Evolutionary conservation across 495 filamentous ascomycete species (phyloP).

Genomic region (Pyronema domesticum): DNA sequence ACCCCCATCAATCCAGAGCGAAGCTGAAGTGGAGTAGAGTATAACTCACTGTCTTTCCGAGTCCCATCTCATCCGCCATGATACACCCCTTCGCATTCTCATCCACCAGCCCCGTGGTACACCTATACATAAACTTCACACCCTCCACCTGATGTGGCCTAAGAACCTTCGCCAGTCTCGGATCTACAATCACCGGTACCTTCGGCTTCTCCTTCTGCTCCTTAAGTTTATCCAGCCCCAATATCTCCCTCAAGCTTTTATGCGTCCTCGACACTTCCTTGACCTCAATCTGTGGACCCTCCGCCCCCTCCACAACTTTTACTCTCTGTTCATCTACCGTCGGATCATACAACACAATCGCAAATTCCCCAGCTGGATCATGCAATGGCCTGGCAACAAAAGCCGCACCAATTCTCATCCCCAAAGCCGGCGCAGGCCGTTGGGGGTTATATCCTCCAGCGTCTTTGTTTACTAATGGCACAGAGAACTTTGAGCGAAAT

Average conservation of each 20-base stretch:
- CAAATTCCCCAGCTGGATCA: conserved; percentile 88
- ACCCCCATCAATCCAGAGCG: neutral
- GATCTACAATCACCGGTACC: conserved; percentile 95
- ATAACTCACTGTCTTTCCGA: conserved; percentile 68
- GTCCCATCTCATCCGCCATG: conserved; percentile 98
- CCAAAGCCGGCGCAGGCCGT: conserved; percentile 67
- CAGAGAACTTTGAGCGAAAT: conserved; percentile 65
- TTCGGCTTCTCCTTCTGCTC: conserved; percentile 65
- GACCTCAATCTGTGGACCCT: conserved; percentile 31
- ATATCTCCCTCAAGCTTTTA: conserved; percentile 86
- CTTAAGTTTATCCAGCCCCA: conserved; percentile 64
- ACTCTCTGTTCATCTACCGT: conserved; percentile 68
- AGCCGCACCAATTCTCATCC: conserved; percentile 61
- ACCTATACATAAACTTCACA: conserved; percentile 93
- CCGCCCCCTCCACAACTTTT: conserved; percentile 32
- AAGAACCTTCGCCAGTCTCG: conserved; percentile 72
- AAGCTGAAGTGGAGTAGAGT: neutral
- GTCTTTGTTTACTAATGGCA: conserved; percentile 74
- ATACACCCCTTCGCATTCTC: conserved; percentile 91
- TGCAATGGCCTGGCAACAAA: conserved; percentile 86
- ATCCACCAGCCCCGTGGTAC: conserved; percentile 85
- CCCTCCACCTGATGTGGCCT: conserved; percentile 96
- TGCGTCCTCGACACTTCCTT: conserved; percentile 40
- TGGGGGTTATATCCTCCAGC: conserved; percentile 51
- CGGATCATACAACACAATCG: conserved; percentile 90